Evolutionary conservation across 495 filamentous ascomycete genomes (phyloP), one percentile per base, ranked within the genome.

Genomic region (Achaetomiella virescens): DNA sequence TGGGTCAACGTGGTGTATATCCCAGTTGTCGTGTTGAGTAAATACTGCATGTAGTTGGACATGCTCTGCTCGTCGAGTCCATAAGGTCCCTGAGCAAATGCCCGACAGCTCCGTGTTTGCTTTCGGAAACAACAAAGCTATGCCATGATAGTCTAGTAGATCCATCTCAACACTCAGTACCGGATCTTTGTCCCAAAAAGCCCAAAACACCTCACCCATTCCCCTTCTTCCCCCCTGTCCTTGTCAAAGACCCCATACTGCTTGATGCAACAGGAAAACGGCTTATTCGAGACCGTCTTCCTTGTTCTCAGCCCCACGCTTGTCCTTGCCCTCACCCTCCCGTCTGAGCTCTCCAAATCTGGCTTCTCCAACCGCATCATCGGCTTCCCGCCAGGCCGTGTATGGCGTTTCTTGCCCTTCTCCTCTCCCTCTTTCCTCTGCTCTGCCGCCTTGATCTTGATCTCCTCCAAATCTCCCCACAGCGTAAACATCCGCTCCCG

Each of bases 401-500:
- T n/a, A n/a, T 12, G 27, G 31, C 20, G 54, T 44, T 8, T 36
- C 29, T 25, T 15, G 15, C 38, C 14, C 24, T 48, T 24, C 44
- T 57, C 44, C 44, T 24, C 35, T 37, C 22, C 14, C 24, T 2
- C 61, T 45, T 29, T 56, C 44, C 22, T 24, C 45, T 15, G 18
- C 45, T 51, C 46, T 31, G 18, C 48, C 36, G 27, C 65, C 31
- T 38, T 45, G 22, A 24, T 56, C 63, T 87, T 89, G 43, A 64
- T 57, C 65, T 95, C 90, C 66, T 89, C 85, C 7, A 97, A 79
- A 55, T 95, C 78, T 3, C 92, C 92, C 91, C 92, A 97, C 8
- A 97, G 76, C 29, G 81, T 72, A 67, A 84, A 91, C 15, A 96
- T 78, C 63, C 84, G 84, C 63, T 95, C 82, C 37, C 79, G 75